A percentile compares a stretch with the other conserved stretches of the same genome.
These are phyloP conservation scores for Lithohypha guttulata DNA, from an alignment of 2,329 filamentous ascomycete genomes.

Conservation along the genomic window DNA sequence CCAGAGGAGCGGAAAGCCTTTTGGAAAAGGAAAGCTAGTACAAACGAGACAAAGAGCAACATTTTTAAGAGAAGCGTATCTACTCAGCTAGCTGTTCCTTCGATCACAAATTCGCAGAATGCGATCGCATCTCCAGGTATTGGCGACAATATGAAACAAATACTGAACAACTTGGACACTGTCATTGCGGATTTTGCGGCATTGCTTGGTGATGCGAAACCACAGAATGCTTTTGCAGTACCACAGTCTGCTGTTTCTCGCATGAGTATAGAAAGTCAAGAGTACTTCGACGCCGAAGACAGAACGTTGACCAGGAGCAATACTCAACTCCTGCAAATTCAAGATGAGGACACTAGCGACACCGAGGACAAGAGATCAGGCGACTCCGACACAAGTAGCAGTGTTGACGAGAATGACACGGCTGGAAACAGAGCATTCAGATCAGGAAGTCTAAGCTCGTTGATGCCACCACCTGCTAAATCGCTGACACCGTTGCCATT, in stretches of 20 bases:
- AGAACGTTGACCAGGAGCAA: slow-evolving; percentile 35
- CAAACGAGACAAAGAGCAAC: slow-evolving; percentile 28
- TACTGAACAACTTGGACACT: slow-evolving; percentile 75
- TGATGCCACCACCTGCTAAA: slow-evolving; percentile 69
- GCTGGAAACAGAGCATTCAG: slow-evolving; percentile 22
- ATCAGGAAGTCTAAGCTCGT: slow-evolving; percentile 31
- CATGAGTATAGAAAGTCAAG: slow-evolving; percentile 76
- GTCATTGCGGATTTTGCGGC: slow-evolving; percentile 73
- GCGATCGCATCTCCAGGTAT: slow-evolving; percentile 46
- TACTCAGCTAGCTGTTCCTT: slow-evolving; percentile 42
- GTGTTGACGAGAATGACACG: slow-evolving; percentile 39
- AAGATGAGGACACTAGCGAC: slow-evolving; percentile 43
- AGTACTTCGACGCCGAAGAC: slow-evolving; percentile 88
- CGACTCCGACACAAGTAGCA: slow-evolving; percentile 55
- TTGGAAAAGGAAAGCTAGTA: slow-evolving; percentile 80
- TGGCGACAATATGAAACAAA: slow-evolving; percentile 69
- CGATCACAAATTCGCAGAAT: slow-evolving; percentile 23
- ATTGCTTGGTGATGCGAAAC: slow-evolving; percentile 68
- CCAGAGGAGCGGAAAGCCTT: slow-evolving; percentile 59
- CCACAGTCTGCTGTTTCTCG: slow-evolving; percentile 45
- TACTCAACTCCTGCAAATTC: slow-evolving; percentile 65
- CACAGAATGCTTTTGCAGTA: slow-evolving; percentile 49
- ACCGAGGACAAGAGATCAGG: slow-evolving; percentile 38
- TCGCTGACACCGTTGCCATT: slow-evolving; percentile 68
- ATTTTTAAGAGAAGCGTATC: slow-evolving; percentile 41